Evolutionary conservation across 2,329 filamentous ascomycete genomes (phyloP).

Genomic region (Samsoniella hepiali): DNA sequence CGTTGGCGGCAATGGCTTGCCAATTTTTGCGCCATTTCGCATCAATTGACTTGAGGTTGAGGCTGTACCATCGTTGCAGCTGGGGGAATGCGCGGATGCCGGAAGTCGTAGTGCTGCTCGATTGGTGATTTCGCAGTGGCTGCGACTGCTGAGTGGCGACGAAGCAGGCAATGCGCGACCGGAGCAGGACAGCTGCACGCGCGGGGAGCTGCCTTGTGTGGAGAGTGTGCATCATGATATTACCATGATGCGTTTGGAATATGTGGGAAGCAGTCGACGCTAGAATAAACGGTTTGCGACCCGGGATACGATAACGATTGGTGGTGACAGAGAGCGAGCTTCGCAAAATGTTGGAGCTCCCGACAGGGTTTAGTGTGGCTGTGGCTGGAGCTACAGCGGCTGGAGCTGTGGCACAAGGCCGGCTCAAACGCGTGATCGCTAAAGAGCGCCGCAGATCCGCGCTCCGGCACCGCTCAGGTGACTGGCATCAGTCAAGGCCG

Average conservation of each 20-base stretch:
- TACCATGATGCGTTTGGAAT: background rate
- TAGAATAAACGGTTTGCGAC: background rate
- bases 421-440: conserved; percentile 12
- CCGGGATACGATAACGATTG: background rate
- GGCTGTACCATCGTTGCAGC: conserved; percentile 35
- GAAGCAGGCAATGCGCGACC: background rate
- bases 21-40: conserved; percentile 21
- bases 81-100: background rate
- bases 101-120: background rate
- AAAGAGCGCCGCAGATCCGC: conserved; percentile 8
- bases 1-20: conserved; percentile 20
- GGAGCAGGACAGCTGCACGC: conserved; percentile 4
- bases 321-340: background rate
- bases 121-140: background rate
- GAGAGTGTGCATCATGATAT: background rate
- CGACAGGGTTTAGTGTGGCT: background rate
- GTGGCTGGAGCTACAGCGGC: background rate
- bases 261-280: background rate
- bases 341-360: background rate
- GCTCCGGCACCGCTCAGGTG: conserved; percentile 16
- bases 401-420: background rate
- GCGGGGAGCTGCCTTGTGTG: conserved; percentile 3
- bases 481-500: background rate
- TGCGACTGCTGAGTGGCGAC: background rate
- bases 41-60: conserved; percentile 46